Percentiles rank a stretch among this genome's conserved stretches.
These are phyloP conservation scores for Monosporascus sp. DNA, from an alignment of 2,329 filamentous ascomycete genomes.

Conservation along the genomic window DNA sequence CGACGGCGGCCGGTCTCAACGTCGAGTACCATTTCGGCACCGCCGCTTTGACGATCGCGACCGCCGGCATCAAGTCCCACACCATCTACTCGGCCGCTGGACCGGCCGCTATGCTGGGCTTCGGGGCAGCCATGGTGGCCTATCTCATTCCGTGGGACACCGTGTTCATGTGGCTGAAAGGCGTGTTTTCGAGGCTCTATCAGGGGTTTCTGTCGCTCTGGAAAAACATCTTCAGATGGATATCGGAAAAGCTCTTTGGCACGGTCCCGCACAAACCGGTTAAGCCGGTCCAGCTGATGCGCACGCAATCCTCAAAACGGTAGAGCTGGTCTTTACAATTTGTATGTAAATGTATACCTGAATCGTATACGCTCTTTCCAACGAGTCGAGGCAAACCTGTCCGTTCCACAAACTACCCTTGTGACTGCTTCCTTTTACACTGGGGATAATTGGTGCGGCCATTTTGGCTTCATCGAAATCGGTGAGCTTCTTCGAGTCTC, in stretches of 20 bases:
- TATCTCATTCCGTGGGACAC: slow-evolving; percentile 4
- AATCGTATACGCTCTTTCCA: too few relatives aligned
- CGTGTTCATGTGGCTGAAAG: slow-evolving; percentile 5
- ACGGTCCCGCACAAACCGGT: background rate
- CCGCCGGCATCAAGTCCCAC: slow-evolving; percentile 1
- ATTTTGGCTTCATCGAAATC: too few relatives aligned
- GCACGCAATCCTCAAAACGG: background rate
- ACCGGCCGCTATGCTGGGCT: slow-evolving; percentile 1
- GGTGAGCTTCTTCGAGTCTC: too few relatives aligned
- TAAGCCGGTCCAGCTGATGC: background rate
- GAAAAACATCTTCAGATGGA: background rate
- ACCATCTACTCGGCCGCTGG: slow-evolving; percentile 1
- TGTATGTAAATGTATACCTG: background rate
- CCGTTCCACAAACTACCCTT: too few relatives aligned
- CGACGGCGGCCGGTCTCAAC: slow-evolving; percentile 3
- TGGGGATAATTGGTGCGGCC: too few relatives aligned
- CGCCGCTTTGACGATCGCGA: background rate
- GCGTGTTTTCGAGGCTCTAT: slow-evolving; percentile 1
- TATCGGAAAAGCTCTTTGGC: background rate
- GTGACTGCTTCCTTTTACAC: too few relatives aligned
- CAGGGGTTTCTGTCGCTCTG: slow-evolving; percentile 1
- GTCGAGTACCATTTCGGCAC: slow-evolving; percentile 6
- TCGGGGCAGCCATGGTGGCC: slow-evolving; percentile 1
- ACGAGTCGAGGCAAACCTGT: too few relatives aligned
- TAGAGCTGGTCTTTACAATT: background rate